Conservation (phyloP, 2,329 filamentous ascomycete species). For the Fusarium humuli region DNA sequence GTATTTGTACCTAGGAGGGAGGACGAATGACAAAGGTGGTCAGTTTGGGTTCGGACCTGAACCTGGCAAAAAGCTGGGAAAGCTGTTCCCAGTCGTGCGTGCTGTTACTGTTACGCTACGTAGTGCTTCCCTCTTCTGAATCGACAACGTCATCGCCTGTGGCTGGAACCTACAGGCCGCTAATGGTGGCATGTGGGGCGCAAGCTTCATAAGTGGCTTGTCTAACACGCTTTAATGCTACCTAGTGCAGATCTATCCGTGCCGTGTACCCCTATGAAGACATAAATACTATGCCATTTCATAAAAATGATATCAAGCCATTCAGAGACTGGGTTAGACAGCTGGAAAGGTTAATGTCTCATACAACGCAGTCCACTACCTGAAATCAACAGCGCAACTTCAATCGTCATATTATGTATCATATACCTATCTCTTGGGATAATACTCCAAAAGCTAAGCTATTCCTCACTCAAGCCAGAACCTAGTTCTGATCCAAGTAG, state of each 20-base stretch:
- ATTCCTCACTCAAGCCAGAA: conserved; percentile 12
- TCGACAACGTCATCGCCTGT: conserved; percentile 54
- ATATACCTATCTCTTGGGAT: not conserved
- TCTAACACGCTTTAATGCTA: not conserved
- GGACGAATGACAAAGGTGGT: conserved; percentile 47
- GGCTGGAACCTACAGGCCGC: conserved; percentile 42
- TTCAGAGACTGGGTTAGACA: not conserved
- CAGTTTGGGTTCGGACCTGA: conserved; percentile 38
- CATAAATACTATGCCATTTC: conserved; percentile 15
- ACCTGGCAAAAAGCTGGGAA: conserved; percentile 39
- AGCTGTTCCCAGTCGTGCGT: conserved; percentile 39
- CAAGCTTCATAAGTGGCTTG: conserved; percentile 29
- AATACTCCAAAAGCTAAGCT: conserved; percentile 1
- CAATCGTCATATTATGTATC: conserved; percentile 3
- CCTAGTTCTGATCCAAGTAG: conserved; percentile 14
- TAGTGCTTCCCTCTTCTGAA: conserved; percentile 39
- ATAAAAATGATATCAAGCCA: conserved; percentile 8
- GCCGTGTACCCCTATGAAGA: conserved; percentile 10
- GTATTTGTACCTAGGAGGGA: conserved; percentile 34
- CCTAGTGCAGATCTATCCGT: conserved; percentile 13
- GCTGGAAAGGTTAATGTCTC: not conserved
- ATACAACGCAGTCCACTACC: not conserved
- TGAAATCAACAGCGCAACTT: not conserved
- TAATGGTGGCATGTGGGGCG: conserved; percentile 25
- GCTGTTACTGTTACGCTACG: conserved; percentile 23